Evolutionary conservation across 495 filamentous ascomycete species (phyloP).

Genomic region (Xylaria palmicola): DNA sequence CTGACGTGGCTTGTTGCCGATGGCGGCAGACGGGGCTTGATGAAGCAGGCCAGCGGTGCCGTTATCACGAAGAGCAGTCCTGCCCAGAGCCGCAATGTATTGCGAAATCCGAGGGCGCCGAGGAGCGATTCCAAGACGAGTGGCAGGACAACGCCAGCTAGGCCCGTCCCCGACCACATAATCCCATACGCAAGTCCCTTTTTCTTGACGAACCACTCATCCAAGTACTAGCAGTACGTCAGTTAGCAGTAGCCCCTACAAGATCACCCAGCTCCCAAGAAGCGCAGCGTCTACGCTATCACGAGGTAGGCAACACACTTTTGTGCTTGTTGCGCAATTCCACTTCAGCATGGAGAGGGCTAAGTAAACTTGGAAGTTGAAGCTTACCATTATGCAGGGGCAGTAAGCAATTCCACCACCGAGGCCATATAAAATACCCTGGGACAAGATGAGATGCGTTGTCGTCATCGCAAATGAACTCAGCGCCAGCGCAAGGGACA

Average conservation of each 20-base stretch:
- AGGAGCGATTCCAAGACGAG: slow-evolving; percentile 54
- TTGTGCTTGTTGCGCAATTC: background rate
- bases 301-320: background rate
- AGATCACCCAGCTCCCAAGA: background rate
- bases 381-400: slow-evolving; percentile 40
- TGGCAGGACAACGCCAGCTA: slow-evolving; percentile 45
- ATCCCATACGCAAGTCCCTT: slow-evolving; percentile 58
- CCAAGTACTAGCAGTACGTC: slow-evolving; percentile 35
- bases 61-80: slow-evolving; percentile 48
- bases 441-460: slow-evolving; percentile 51
- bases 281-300: background rate
- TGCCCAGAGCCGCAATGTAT: slow-evolving; percentile 54
- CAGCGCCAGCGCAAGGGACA: slow-evolving; percentile 41
- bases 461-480: slow-evolving; percentile 48
- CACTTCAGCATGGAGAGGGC: background rate
- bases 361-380: background rate
- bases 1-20: slow-evolving; percentile 35
- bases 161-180: slow-evolving; percentile 49
- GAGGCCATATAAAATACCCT: slow-evolving; percentile 55
- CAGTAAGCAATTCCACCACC: slow-evolving; percentile 50
- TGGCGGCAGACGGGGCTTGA: slow-evolving; percentile 57
- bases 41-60: slow-evolving; percentile 55
- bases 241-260: background rate
- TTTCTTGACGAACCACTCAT: slow-evolving; percentile 57
- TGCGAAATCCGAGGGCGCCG: slow-evolving; percentile 53